Evolutionary conservation across 345 rosid genomes (phyloP).

Genomic region (Melaleuca alternifolia): DNA sequence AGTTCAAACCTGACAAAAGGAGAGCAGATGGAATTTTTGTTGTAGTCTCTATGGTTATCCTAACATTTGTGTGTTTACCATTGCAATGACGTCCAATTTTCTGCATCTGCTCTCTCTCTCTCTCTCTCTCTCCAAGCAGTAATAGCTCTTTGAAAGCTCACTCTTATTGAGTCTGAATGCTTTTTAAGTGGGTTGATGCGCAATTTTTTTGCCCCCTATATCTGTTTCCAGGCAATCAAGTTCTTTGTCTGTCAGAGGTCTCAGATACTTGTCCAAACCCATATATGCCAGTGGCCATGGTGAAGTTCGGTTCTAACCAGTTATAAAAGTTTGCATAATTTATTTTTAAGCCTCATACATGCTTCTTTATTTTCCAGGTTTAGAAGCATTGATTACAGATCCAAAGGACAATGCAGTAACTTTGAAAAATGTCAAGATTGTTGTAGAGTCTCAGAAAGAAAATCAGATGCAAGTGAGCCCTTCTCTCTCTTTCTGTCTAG

Average conservation of each 20-base stretch:
- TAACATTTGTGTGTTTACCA: background rate
- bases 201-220: background rate
- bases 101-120: background rate
- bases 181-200: background rate
- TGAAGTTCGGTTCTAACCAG: background rate
- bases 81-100: background rate
- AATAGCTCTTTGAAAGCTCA: background rate
- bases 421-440: conserved; percentile 34
- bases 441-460: conserved; percentile 34
- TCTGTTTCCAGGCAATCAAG: conserved; percentile 1
- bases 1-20: background rate
- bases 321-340: background rate
- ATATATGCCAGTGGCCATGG: conserved; percentile 41
- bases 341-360: background rate
- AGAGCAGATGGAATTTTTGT: background rate
- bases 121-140: background rate
- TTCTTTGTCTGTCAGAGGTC: background rate
- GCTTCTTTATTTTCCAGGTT: conserved; percentile 10
- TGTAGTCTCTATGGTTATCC: background rate
- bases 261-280: conserved; percentile 10
- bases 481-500: background rate
- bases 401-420: conserved; percentile 24
- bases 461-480: conserved; percentile 37
- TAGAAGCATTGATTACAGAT: conserved; percentile 42
- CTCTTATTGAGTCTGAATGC: background rate